These are phyloP conservation scores for Corchorus olitorius DNA, from an alignment of 345 rosid species.

Conservation along the genomic window DNA sequence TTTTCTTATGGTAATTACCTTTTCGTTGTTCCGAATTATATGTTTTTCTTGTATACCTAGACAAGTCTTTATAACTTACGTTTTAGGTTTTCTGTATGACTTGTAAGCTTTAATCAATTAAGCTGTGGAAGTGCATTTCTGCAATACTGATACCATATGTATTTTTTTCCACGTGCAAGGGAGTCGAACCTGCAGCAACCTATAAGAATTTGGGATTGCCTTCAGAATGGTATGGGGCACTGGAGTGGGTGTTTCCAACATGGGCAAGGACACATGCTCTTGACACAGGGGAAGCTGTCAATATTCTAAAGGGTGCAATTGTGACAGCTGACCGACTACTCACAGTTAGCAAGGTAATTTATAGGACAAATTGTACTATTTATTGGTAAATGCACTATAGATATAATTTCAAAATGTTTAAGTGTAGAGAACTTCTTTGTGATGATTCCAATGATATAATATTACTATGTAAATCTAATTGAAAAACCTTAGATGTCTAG, in stretches of 20 bases:
- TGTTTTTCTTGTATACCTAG: not conserved
- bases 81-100: not conserved
- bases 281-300: conserved; percentile 98
- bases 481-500: not conserved
- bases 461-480: conserved; percentile 10
- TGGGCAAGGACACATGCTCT: conserved; percentile 99
- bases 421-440: conserved; percentile 10
- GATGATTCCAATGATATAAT: not conserved
- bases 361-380: not conserved
- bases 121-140: not conserved
- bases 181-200: conserved; percentile 88
- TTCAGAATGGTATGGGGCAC: conserved; percentile 85
- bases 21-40: conserved; percentile 2
- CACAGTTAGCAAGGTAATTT: conserved; percentile 88
- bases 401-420: not conserved
- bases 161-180: conserved; percentile 44
- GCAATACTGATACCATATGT: conserved; percentile 10
- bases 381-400: not conserved
- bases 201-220: conserved; percentile 78
- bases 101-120: not conserved
- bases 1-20: conserved; percentile 17
- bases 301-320: conserved; percentile 92
- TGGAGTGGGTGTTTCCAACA: conserved; percentile 94
- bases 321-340: conserved; percentile 89
- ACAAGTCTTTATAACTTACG: not conserved